phyloP scores from a whole-genome alignment of 2,329 filamentous ascomycete species.

The Penicillium sp. region DNA sequence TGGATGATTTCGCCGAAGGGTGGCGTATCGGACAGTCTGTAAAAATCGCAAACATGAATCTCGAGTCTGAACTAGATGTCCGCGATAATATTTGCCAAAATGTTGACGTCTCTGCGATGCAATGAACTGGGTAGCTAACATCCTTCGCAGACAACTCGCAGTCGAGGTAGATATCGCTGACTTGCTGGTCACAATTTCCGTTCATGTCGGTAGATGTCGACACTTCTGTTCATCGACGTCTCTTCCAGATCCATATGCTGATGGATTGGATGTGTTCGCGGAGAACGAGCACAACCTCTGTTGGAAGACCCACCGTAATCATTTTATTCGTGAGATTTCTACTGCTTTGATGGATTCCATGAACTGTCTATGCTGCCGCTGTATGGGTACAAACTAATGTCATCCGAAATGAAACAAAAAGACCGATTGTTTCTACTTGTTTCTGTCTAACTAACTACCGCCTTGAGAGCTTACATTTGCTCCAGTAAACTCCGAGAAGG shows the following conservation, averaged over 20 bases:
- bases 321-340: conserved; percentile 3
- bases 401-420: neutral
- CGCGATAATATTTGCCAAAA: neutral
- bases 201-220: conserved; percentile 6
- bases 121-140: conserved; percentile 4
- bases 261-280: conserved; percentile 5
- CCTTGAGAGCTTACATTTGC: too few species aligned
- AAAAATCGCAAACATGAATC: conserved; percentile 1
- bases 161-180: conserved; percentile 1
- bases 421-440: too few species aligned
- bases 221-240: neutral
- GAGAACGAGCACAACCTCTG: neutral
- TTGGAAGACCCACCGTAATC: conserved; percentile 4
- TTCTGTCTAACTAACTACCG: too few species aligned
- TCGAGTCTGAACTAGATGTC: neutral
- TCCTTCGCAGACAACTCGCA: conserved; percentile 1
- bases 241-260: neutral
- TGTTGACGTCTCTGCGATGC: conserved; percentile 1
- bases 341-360: conserved; percentile 7
- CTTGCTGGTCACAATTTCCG: neutral
- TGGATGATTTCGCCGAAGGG: conserved; percentile 1
- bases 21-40: neutral
- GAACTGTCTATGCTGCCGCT: conserved; percentile 3
- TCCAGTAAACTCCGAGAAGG: too few species aligned
- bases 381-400: neutral